phyloP scores from a whole-genome alignment of 2,329 filamentous ascomycete species.

The Monilinia polystroma region DNA sequence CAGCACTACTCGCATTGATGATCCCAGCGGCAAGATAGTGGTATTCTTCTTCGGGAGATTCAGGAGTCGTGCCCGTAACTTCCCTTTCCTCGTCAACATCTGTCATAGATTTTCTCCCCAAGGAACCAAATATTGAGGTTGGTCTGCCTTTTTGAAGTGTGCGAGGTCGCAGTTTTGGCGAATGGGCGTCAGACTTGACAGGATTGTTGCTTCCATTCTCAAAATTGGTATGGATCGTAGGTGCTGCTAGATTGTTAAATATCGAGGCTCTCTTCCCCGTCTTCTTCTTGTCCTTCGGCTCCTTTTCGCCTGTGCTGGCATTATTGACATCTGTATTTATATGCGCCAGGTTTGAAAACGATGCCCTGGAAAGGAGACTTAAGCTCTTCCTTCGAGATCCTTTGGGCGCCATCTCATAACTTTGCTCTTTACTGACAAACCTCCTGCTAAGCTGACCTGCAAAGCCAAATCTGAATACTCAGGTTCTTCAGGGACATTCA shows the following conservation, averaged over 20 bases:
- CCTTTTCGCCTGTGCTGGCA: conserved; percentile 27
- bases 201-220: conserved; percentile 32
- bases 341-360: conserved; percentile 31
- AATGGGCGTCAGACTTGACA: conserved; percentile 28
- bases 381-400: conserved; percentile 37
- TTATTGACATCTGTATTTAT: conserved; percentile 34
- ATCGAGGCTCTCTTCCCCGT: conserved; percentile 35
- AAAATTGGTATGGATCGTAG: conserved; percentile 25
- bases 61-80: conserved; percentile 30
- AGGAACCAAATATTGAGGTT: conserved; percentile 39
- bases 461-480: conserved; percentile 19
- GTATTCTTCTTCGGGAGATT: conserved; percentile 33
- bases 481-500: conserved; percentile 12
- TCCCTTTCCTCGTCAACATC: conserved; percentile 35
- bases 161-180: conserved; percentile 35
- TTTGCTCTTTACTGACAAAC: conserved; percentile 18
- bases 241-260: conserved; percentile 32
- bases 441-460: conserved; percentile 21
- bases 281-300: conserved; percentile 37
- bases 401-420: conserved; percentile 35
- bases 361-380: conserved; percentile 35
- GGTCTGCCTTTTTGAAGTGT: conserved; percentile 39
- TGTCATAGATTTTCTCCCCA: conserved; percentile 38
- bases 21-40: conserved; percentile 21
- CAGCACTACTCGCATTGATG: conserved; percentile 25